Conservation (phyloP, 176 grass and related monocot genomes). For the Rhynchospora breviuscula region DNA sequence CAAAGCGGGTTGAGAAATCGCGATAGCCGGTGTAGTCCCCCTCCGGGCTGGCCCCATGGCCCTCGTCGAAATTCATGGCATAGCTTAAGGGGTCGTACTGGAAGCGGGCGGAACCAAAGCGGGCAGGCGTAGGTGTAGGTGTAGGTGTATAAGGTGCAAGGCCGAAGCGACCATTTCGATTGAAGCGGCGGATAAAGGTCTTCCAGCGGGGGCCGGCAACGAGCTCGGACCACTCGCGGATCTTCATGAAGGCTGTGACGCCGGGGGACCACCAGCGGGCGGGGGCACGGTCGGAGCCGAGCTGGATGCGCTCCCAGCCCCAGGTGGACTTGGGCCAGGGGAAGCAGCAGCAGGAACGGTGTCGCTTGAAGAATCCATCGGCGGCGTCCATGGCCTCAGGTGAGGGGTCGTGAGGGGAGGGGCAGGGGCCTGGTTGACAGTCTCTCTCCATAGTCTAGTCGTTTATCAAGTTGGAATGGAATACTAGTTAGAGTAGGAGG, state of each 20-base stretch:
- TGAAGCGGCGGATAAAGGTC: slow-evolving; percentile 89
- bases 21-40: slow-evolving; percentile 33
- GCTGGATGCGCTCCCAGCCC: slow-evolving; percentile 27
- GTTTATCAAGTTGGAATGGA: neutral
- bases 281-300: slow-evolving; percentile 23
- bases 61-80: slow-evolving; percentile 97
- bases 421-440: neutral
- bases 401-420: neutral
- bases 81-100: slow-evolving; percentile 82
- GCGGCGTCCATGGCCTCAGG: slow-evolving; percentile 25
- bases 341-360: slow-evolving; percentile 72
- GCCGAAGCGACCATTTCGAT: slow-evolving; percentile 22
- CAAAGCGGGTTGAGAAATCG: slow-evolving; percentile 74
- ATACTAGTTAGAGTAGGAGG: neutral
- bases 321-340: slow-evolving; percentile 29
- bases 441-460: slow-evolving; percentile 12
- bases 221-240: slow-evolving; percentile 95
- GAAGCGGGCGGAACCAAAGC: neutral
- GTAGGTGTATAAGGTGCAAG: too few species aligned
- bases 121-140: neutral
- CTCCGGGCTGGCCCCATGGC: slow-evolving; percentile 43
- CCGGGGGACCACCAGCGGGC: slow-evolving; percentile 59
- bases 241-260: slow-evolving; percentile 59
- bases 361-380: slow-evolving; percentile 35
- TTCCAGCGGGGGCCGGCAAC: slow-evolving; percentile 89